Base-by-base conservation (phyloP, 805 yeast species). In the Barnettozyma sucrosica region DNA sequence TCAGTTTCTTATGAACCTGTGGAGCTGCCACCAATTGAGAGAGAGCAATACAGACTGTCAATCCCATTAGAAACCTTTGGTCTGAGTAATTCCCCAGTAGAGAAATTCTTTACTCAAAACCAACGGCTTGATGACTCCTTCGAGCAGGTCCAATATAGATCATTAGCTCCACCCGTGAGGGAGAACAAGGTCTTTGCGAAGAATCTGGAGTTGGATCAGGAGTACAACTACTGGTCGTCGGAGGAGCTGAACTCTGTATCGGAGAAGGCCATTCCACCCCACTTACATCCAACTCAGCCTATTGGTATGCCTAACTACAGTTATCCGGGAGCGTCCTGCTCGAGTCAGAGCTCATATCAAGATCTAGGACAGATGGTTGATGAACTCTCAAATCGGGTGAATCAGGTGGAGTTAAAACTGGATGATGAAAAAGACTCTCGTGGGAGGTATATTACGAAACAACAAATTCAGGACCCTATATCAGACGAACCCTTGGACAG, bases 301-400 rank as follows among this genome's bases (percentile, higher is more conserved):
- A 7, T 14, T 4, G 5, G 5, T 11, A 16, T 28, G 7, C 14
- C 16, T 11, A 34, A 13, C 14, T 16, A 18, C 37, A 34, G 16
- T 18, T 8, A 16, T 34, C 21, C 10, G 7, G 14, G 7, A 19
- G 11, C 11, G 4, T 34, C 7, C 5, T 7, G 3, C 37, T 34
- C 37, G 21, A 13, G 3, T 34, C 37, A 34, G 21, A 3, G 45
- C 0, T 52, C 62, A 0, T 56, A 66, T 23, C 67, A 66, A 25
- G 67, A 62, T 33, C 45, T 72, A 41, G 58, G 58, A 5, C 57
- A 61, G 14, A 65, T 69, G 68, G 68, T 69, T 21, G 70, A 68
- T 42, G 55, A 66, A n/a, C 45, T 59, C 47, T 44, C 59, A 14
- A 54, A 68, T 1, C 58, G 58, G 40, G 62, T 61, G 21, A 51